Base-by-base conservation (phyloP, 2,329 filamentous ascomycete genomes). In the Sarocladium brachiariae region DNA sequence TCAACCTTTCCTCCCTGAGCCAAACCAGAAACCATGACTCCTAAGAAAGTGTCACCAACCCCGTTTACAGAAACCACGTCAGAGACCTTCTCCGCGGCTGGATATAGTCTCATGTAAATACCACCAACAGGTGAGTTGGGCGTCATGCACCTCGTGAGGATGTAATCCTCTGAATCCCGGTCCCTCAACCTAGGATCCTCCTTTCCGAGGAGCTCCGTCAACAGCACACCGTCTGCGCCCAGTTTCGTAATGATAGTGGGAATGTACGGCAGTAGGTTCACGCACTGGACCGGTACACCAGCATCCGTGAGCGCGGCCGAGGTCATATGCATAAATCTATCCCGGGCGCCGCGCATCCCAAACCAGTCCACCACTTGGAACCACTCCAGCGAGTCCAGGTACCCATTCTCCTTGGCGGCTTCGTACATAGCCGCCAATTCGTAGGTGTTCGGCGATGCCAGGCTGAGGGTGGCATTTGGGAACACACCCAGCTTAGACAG, bases 31-130 rank as follows among this genome's bases (percentile, higher is more conserved):
- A 96, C 72, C 51, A 96, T 59, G 13, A 90, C 86, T 0, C 92
- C 93, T 8, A 95, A 73, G 64, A 97, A 91, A 0, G 93, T 96
- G 67, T 99, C 93, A 0, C 93, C 93, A 2, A 89, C 90, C 0
- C 92, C 93, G 64, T 97, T 97, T 9, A 97, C 92, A 43, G 89
- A 96, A 1, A 92, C 82, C 1, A 95, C 75, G 23, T 93, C 81
- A 18, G 77, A 69, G 0, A 96, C 75, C 14, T 72, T 69, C 62
- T 87, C 82, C 1, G 78, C 79, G 0, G 86, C 74, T 0, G 87
- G 81, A 63, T 89, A 87, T 18, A 80, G 57, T 30, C 79, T 65
- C 84, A 96, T 90, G 61, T 96, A 96, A 2, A 96, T 76, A 0
- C 91, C 92, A 0, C 90, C 83, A 0, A 84, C 72, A 1, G 70